Base-by-base conservation (phyloP, 306 rosid genomes). In the Carpinus fangiana region DNA sequence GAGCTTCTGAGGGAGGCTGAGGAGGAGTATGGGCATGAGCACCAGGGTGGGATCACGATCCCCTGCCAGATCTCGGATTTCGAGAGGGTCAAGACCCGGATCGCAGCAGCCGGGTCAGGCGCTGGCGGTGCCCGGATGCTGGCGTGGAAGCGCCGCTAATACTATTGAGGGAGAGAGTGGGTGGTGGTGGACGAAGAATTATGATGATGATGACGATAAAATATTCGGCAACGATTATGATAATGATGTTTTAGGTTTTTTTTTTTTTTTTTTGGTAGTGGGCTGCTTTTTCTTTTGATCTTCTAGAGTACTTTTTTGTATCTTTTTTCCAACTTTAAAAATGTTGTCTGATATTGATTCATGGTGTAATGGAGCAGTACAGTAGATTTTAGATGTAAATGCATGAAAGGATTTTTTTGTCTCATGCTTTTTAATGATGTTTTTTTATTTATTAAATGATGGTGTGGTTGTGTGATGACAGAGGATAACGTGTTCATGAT, bases 21-120 rank as follows among this genome's bases (percentile, higher is more conserved):
- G 86, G 11, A 84, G 21, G 92, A 93, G 80, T 95, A 82, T 72
- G 99, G 99, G 76, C 93, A 76, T 59, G 70, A 86, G 1, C 99
- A 93, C 73, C 83, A 87, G 11, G 98, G 99, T 10, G 99, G 96
- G 62, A 90, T 95, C 36, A 95, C 91, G 18, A 91, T 95, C 54
- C 99, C 99, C 1, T 93, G 99, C 60, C 93, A 82, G 73, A 66
- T 86, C 53, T 85, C 93, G 0, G 93, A 93, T 74, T 91, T 95
- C 75, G 97, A 95, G 74, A 84, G 12, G 12, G 97, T 93, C 12
- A 88, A 93, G 85, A 86, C 93, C 76, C 92, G 88, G 16, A 91
- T 95, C 5, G 90, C 87, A 0, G 45, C 45, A 41, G 7, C 45
- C 8, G 45, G 45, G 8, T 75, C 96, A 52, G 89, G 96, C 68